phyloP scores from a whole-genome alignment of 768 basidiomycete species.

The Rhodotorula babjevae region DNA sequence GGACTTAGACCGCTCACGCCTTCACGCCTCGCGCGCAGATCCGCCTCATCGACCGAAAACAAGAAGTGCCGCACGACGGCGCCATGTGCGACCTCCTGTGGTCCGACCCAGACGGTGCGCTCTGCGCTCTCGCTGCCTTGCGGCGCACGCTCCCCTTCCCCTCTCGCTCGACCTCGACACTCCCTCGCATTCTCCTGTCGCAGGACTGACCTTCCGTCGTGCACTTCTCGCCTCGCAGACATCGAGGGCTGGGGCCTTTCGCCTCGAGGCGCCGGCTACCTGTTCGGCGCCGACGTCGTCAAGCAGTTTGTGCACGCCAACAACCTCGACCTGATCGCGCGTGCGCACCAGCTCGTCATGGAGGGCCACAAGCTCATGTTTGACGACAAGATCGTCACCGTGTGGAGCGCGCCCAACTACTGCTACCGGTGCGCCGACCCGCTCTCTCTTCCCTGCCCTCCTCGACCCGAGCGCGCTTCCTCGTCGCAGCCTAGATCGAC shows the following conservation, averaged over 20 bases:
- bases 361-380: constrained; percentile 81
- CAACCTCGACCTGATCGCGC: constrained; percentile 86
- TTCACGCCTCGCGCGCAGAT: constrained; percentile 56
- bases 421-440: constrained; percentile 74
- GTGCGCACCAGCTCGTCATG: constrained; percentile 85
- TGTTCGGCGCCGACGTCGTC: constrained; percentile 89
- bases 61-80: constrained; percentile 97
- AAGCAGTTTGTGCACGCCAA: constrained; percentile 86
- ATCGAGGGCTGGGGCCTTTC: constrained; percentile 93
- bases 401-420: constrained; percentile 98
- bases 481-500: no score
- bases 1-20: not conserved
- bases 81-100: constrained; percentile 98
- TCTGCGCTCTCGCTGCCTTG: not conserved
- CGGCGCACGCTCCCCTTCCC: not conserved
- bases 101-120: constrained; percentile 94
- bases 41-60: constrained; percentile 86
- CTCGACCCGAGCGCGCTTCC: no score
- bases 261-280: constrained; percentile 92
- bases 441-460: not conserved
- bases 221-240: constrained; percentile 52
- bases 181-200: not conserved
- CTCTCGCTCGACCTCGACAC: not conserved
- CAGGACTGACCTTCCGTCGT: no score
- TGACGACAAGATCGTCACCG: constrained; percentile 87